Conservation (phyloP, 2,329 filamentous ascomycete genomes). For the Emericellopsis atlantica region DNA sequence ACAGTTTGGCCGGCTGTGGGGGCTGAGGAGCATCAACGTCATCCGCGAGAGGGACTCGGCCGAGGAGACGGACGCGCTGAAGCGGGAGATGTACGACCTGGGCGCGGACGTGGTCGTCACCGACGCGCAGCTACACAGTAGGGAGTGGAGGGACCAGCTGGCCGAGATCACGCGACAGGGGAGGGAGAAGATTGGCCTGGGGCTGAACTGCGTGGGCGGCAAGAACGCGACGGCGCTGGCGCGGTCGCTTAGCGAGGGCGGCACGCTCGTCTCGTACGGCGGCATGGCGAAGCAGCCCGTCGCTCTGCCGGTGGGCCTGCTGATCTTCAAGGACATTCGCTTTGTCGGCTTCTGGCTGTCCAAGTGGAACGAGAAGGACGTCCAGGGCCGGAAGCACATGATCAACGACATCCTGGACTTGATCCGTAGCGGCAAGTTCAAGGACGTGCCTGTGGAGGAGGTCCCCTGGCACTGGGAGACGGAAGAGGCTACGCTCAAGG, state of each 20-base stretch:
- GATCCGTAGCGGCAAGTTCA: conserved; percentile 64
- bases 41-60: conserved; percentile 58
- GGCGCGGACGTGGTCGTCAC: conserved; percentile 46
- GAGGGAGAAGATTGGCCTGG: conserved; percentile 61
- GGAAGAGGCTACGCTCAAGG: conserved; percentile 51
- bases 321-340: conserved; percentile 87
- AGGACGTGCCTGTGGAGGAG: conserved; percentile 70
- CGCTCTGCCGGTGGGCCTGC: conserved; percentile 62
- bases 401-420: conserved; percentile 75
- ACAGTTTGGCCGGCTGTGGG: conserved; percentile 77
- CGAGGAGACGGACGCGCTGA: conserved; percentile 49
- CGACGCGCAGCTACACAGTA: conserved; percentile 38
- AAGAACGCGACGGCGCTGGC: conserved; percentile 70
- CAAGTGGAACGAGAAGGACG: conserved; percentile 69
- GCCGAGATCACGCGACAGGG: conserved; percentile 58
- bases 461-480: conserved; percentile 78
- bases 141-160: conserved; percentile 49
- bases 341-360: conserved; percentile 95
- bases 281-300: conserved; percentile 89
- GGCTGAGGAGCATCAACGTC: conserved; percentile 81
- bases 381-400: conserved; percentile 61
- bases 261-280: conserved; percentile 82
- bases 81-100: conserved; percentile 36
- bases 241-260: conserved; percentile 55
- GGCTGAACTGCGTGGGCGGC: conserved; percentile 88